Percentiles rank a stretch among this genome's conserved stretches.
Conservation (phyloP, 148 eudicot species). For the Rhododendron griersonianum region DNA sequence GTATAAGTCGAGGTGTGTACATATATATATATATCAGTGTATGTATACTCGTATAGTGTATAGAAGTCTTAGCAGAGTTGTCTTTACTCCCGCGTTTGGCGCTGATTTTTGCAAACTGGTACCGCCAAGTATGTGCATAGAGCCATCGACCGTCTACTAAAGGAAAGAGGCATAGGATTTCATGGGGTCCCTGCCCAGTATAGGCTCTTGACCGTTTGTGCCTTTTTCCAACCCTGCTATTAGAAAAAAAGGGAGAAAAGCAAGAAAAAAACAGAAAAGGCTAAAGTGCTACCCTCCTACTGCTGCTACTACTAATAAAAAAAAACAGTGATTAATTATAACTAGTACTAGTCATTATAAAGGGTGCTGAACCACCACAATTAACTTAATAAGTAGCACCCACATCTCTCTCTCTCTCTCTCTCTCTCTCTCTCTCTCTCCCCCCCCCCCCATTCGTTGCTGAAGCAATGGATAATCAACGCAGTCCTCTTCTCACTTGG, state of each 20-base stretch:
- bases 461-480: slow-evolving; percentile 30
- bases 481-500: slow-evolving; percentile 36
- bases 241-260: not conserved
- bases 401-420: slow-evolving; percentile 4
- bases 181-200: not conserved
- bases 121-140: not conserved
- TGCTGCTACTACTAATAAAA: not conserved
- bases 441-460: not conserved
- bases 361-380: not conserved
- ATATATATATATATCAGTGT: too few relatives aligned
- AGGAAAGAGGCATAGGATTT: not conserved
- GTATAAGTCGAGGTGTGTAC: too few relatives aligned
- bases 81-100: slow-evolving; percentile 38
- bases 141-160: not conserved
- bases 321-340: too few relatives aligned
- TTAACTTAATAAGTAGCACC: not conserved
- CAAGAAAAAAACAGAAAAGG: not conserved
- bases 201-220: slow-evolving; percentile 19
- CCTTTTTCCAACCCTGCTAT: slow-evolving; percentile 14
- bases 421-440: not conserved
- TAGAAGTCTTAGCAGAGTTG: not conserved
- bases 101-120: slow-evolving; percentile 18
- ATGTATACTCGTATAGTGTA: too few relatives aligned
- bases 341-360: not conserved
- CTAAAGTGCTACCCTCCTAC: not conserved